Base-by-base conservation (phyloP, 352 stramenopile species). In the Globisporangium uncinulatum region DNA sequence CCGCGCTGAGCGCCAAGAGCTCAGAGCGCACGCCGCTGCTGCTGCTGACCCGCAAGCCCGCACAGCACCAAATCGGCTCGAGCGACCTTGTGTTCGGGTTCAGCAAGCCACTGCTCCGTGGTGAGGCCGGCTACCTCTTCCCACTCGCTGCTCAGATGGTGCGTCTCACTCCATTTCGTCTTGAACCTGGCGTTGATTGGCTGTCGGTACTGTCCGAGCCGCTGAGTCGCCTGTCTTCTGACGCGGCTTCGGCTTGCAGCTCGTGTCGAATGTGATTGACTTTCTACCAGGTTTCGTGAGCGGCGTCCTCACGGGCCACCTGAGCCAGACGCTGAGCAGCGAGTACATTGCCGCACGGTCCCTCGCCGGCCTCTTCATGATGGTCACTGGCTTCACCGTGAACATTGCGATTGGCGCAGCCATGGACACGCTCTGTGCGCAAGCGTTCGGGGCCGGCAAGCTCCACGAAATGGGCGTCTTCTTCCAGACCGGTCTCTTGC, bases 351-450 rank as follows among this genome's bases (percentile, higher is more conserved):
- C 87, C 51, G 86, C 84, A 20, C 71, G 75, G 13, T 81, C 73
- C 19, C 63, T 96, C 19, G 79, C 76, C 10, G 66, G 80, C 32
- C 89, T 92, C 63, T 95, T 94, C 59, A 72, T 86, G 51, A 92
- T 95, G 72, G 62, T 96, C 57, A 89, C 82, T 9, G 87, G 75
- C 32, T 85, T 88, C 63, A 90, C 86, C 8, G 69, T 92, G 15
- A 90, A 86, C 48, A 79, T 93, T 21, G 83, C 82, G 24, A 85
- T 96, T 51, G 79, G 84, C 39, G 87, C 83, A 20, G 88, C 88
- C 32, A 94, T 97, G 83, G 86, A 97, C 62, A 97, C 88, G 44
- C 72, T 97, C 10, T 96, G 86, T 41, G 73, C 82, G 11, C 79
- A 94, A 45, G 83, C 87, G 21, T 89, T 87, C 53, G 85, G 87